Evolutionary conservation across 352 stramenopile genomes (phyloP), one percentile per base, ranked within the genome.

Genomic region (Phytophthora parvispora): DNA sequence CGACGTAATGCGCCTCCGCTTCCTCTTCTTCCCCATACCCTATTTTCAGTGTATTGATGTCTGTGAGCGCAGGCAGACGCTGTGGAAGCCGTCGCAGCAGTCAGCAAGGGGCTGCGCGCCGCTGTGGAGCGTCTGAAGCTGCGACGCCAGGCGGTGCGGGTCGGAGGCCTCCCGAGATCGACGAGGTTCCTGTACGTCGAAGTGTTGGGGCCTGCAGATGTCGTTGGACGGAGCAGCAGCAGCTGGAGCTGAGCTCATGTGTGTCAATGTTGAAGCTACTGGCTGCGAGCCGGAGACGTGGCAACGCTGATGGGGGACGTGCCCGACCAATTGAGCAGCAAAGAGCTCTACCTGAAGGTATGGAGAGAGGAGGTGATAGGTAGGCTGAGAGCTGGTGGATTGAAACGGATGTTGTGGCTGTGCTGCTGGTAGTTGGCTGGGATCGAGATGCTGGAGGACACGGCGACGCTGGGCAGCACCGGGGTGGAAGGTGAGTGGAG

Each of bases 401-500:
- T 52, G 12, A 52, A 13, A 52, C n/a, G n/a, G 4, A 40, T 57
- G 43, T 36, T 10, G n/a, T 24, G 47, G 42, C 36, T 42, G 24
- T 48, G 25, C 20, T 43, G 50, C n/a, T n/a, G 29, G 15, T 64
- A 93, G 83, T 32, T 86, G 18, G 71, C 86, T 15, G 81, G 61
- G 0, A 80, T 89, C 42, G 27, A 66, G 8, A 80, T 36, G 56
- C 49, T 83, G 5, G 61, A 77, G 1, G 82, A 89, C 22, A 55
- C 45, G 13, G 74, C 75, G 18, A 50, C 56, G 18, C 63, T 95
- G 2, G 72, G 80, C 32, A 67, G 61, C 4, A 95, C 79, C 1
- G 84, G 84, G 9, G 64, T 93, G 9, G 87, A 95, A 84, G 86
- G 81, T 84, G 22, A 9, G 15, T 12, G 6, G 15, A 4, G 29